Percentiles rank a stretch among this genome's conserved stretches.
Conservation (phyloP, 371 early-diverging fungal genomes). For the Mortierella sp. region DNA sequence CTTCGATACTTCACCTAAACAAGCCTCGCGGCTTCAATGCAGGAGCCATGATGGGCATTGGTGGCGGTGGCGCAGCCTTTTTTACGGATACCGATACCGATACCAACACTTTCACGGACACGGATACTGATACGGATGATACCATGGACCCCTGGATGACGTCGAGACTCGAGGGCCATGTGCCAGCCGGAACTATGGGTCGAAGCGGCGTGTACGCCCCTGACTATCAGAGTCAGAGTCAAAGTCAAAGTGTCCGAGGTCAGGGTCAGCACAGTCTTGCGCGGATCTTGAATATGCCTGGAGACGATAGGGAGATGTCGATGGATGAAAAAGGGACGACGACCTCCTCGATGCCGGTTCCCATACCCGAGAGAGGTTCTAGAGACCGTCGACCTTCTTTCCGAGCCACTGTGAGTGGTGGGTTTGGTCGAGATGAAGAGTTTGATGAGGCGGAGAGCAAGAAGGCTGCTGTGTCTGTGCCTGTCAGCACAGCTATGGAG, state of each 20-base stretch:
- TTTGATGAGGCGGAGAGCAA: neutral
- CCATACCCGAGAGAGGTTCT: neutral
- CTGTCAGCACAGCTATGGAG: neutral
- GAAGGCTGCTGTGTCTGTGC: neutral
- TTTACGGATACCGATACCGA: slow-evolving; percentile 26
- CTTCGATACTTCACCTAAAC: neutral
- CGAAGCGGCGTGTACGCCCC: neutral
- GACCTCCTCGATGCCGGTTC: neutral
- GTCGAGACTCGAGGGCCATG: neutral
- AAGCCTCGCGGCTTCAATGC: neutral
- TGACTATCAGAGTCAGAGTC: neutral
- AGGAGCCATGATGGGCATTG: neutral
- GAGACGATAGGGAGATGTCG: neutral
- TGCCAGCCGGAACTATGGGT: neutral
- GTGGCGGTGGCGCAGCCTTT: neutral
- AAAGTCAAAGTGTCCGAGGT: neutral
- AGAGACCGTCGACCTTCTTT: neutral
- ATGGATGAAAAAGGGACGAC: neutral
- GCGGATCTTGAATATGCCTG: slow-evolving; percentile 7
- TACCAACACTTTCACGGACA: slow-evolving; percentile 19
- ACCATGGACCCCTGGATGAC: neutral
- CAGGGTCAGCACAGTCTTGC: slow-evolving; percentile 12
- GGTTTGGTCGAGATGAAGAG: neutral
- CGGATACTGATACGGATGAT: slow-evolving; percentile 35
- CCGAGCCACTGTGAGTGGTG: neutral